Evolutionary conservation across 352 stramenopile species (phyloP), one percentile per base, ranked within the genome.

Genomic region (Phytophthora podocarpi): DNA sequence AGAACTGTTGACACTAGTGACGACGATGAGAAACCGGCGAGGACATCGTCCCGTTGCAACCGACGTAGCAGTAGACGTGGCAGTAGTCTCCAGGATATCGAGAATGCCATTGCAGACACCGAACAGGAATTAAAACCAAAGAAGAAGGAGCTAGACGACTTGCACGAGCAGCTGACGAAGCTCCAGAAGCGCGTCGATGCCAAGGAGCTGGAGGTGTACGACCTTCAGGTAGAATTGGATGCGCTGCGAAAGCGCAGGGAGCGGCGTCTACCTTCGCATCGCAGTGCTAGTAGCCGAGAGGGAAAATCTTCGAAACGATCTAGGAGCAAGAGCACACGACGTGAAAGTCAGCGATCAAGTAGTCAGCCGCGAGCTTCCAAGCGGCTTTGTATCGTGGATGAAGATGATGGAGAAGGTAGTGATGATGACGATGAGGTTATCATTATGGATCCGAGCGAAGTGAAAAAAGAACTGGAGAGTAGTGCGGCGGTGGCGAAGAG

Each of bases 171-270:
- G 24, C 27, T 84, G 31, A 26, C 24, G n/a, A 63, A 70, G 42
- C 26, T 88, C 5, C 30, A 74, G 41, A 61, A 70, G 46, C 78
- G 62, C 4, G 45, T 90, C 1, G 67, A 91, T 5, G 49, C 43
- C 6, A 87, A 89, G 52, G 75, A 76, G 42, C 75, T 92, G 48
- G 73, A 91, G 48, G 67, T 93, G 15, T 75, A 79, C 65, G 80
- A 92, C 32, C 60, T 91, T 39, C 61, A 90, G 56, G 73, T 91
- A 6, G 68, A 81, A 27, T 41, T 93, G 16, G 78, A 93, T 20
- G 69, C 67, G 12, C 61, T 93, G 31, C 49, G 72, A 18, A 89
- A 88, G 51, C 85, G 85, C 12, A 72, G 81, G 26, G 64, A 76
- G 37, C 61, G 60, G 1, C 69, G 69, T 20, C 31, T 78, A 1